Base-by-base conservation (phyloP, 441 rosid genomes). In the Corymbia citriodora region DNA sequence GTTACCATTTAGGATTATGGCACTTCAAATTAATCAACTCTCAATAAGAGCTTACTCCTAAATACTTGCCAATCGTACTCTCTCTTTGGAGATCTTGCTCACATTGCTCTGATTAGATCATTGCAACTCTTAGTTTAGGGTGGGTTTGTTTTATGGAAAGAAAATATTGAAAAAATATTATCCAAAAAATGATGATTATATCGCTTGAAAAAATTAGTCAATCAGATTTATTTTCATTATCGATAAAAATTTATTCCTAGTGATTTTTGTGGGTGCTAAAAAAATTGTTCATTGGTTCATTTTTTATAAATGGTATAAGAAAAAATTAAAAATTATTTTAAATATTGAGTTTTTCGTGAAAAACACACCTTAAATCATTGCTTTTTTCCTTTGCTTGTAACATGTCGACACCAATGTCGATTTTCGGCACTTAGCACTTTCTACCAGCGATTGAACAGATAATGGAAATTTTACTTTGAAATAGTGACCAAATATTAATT, bases 291-390 rank as follows among this genome's bases (percentile, higher is more conserved):
- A 25, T 25, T 59, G 14, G 25, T 25, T 59, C 7, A 25, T 59
- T 7, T 59, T 59, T 59, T 59, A 59, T 59, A 4, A 59, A 1
- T 7, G 5, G 11, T 1, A 2, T 10, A 29, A 25, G n/a, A 7
- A 1, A 55, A 18, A 10, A 55, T 55, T 0, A 57, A 4, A 57
- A 9, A 59, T 59, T 59, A 40, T 23, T 59, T 25, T 6, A 59
- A 59, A 0, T 25, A 23, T 57, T 57, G 1, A 59, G 14, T 59
- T 59, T 59, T 23, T 59, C 0, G 0, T 57, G 3, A 57, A 57
- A 57, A 23, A 57, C 1, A 0, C 13, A 59, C 14, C 1, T 23
- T 10, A 59, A 6, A 18, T 70, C 48, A 9, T 70, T 1, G 0
- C 14, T 33, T 70, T 70, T 33, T 9, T 40, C 50, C 9, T 10